Percentiles rank a stretch among this genome's conserved stretches.
phyloP scores from a whole-genome alignment of 495 filamentous ascomycete species.

The Aspergillus saccharolyticus region DNA sequence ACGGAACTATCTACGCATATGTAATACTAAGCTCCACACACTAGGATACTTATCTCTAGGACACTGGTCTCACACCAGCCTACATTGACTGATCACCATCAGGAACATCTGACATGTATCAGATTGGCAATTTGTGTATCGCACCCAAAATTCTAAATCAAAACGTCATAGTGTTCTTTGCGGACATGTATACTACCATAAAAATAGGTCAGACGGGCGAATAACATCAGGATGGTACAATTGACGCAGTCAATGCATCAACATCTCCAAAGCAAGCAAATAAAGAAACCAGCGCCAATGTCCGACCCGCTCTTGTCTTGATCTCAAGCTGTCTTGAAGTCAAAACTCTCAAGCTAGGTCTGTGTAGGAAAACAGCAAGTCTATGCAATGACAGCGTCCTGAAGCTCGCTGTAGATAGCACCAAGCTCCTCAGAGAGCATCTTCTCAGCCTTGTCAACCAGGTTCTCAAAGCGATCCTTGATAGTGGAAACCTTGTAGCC shows the following conservation, averaged over 20 bases:
- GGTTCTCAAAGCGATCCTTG: conserved; percentile 27
- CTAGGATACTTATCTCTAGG: too few species aligned
- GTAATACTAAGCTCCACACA: too few species aligned
- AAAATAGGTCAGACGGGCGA: conserved; percentile 18
- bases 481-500: conserved; percentile 34
- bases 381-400: conserved; percentile 39
- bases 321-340: background rate
- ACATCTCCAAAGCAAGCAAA: conserved; percentile 15
- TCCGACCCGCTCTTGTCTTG: conserved; percentile 16
- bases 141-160: conserved; percentile 26
- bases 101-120: background rate
- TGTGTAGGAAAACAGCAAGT: conserved; percentile 17
- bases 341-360: background rate
- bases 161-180: conserved; percentile 20
- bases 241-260: conserved; percentile 18
- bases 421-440: conserved; percentile 33
- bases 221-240: conserved; percentile 14
- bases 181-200: conserved; percentile 31
- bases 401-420: conserved; percentile 46
- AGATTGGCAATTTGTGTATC: conserved; percentile 8
- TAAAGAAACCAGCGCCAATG: conserved; percentile 31
- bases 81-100: too few species aligned
- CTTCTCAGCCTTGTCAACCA: conserved; percentile 37
- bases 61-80: too few species aligned
- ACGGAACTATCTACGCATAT: too few species aligned